These are phyloP conservation scores for Vitis riparia DNA, from an alignment of 164 flowering plant species.

Conservation along the genomic window DNA sequence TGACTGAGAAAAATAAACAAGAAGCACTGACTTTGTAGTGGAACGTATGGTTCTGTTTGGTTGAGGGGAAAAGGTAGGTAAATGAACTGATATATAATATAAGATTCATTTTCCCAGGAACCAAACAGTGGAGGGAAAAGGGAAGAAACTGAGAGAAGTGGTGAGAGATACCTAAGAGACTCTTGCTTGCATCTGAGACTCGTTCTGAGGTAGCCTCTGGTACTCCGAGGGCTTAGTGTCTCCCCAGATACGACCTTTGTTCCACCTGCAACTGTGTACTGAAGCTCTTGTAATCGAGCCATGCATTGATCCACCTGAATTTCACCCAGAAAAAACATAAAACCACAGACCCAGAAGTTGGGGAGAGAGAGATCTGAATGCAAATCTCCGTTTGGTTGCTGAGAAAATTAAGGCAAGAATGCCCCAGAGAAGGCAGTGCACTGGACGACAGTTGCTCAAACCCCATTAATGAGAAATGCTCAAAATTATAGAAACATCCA, in stretches of 20 bases:
- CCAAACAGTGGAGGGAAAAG: background rate
- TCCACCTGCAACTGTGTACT: constrained; percentile 85
- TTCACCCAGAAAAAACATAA: constrained; percentile 1
- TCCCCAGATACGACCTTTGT: constrained; percentile 59
- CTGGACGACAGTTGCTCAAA: too few species aligned
- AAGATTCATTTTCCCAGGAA: background rate
- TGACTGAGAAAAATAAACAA: too few species aligned
- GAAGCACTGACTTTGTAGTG: too few species aligned
- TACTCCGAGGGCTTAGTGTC: constrained; percentile 75
- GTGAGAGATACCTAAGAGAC: constrained; percentile 46
- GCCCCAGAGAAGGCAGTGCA: background rate
- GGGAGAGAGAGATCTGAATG: background rate
- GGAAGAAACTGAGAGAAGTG: background rate
- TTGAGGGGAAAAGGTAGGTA: too few species aligned
- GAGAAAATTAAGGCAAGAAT: constrained; percentile 4
- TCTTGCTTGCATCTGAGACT: constrained; percentile 95
- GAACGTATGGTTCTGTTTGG: too few species aligned
- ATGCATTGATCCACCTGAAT: constrained; percentile 76
- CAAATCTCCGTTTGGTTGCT: background rate
- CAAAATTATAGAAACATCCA: too few species aligned
- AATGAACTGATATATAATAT: too few species aligned
- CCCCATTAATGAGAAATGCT: too few species aligned
- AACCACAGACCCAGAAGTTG: background rate
- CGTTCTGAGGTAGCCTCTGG: constrained; percentile 64
- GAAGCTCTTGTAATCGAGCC: constrained; percentile 91